phyloP scores from a whole-genome alignment of 768 basidiomycete species.

The Leccinum pellstonianum region DNA sequence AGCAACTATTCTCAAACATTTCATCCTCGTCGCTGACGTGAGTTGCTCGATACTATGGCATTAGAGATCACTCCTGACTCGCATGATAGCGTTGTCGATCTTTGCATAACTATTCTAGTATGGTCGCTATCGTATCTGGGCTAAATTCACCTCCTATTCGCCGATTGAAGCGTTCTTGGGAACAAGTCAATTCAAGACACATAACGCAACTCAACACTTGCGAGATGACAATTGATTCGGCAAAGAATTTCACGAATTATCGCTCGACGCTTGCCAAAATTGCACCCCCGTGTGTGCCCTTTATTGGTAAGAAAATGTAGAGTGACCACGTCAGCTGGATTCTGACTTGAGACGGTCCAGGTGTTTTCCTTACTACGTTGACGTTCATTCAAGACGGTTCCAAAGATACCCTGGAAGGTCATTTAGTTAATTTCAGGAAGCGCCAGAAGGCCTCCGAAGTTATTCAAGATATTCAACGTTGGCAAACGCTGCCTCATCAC shows the following conservation, averaged over 20 bases:
- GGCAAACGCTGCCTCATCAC: conserved; percentile 91
- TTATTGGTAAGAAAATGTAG: conserved; percentile 66
- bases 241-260: conserved; percentile 94
- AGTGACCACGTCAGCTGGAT: background rate
- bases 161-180: conserved; percentile 91
- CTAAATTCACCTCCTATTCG: conserved; percentile 92
- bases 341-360: conserved; percentile 39
- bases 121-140: conserved; percentile 94
- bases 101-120: conserved; percentile 94
- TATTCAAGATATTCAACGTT: conserved; percentile 93
- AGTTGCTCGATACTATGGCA: conserved; percentile 30
- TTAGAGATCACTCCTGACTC: background rate
- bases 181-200: conserved; percentile 74
- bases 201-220: conserved; percentile 74
- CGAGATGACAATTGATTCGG: conserved; percentile 88
- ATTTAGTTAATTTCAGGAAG: conserved; percentile 93
- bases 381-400: conserved; percentile 99
- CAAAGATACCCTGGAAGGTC: conserved; percentile 74
- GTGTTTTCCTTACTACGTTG: conserved; percentile 92
- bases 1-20: conserved; percentile 80
- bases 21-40: conserved; percentile 90
- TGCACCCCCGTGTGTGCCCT: conserved; percentile 93
- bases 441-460: conserved; percentile 95
- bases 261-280: conserved; percentile 78
- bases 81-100: conserved; percentile 75